Base-by-base conservation (phyloP, 768 basidiomycete species). In the Guyanaporus albipodus region DNA sequence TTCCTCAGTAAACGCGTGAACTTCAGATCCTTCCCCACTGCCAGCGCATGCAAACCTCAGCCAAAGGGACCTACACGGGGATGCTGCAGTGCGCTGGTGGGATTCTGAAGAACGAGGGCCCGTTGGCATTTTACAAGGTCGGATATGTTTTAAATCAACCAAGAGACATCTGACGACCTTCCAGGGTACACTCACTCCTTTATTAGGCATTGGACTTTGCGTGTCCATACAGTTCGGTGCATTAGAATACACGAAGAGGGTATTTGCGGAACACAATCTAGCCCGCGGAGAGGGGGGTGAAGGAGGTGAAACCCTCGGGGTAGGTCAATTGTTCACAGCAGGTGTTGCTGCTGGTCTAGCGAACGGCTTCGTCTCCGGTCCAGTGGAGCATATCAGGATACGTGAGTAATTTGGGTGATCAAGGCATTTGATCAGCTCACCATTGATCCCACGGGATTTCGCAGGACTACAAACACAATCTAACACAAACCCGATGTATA, bases 301-400 rank as follows among this genome's bases (percentile, higher is more conserved):
- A 27, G 76, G 76, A n/a, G 86, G 89, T 5, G 75, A 73, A 58
- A 67, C 67, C 10, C 75, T 93, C 11, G 73, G 71, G 32, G 70
- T 71, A 22, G 63, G 66, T 14, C 92, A 98, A 64, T 73, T 95
- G 11, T 78, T 89, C 53, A 58, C 72, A 2, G 76, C 91, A 15
- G 95, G 95, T 53, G 80, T 91, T 4, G 70, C 82, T 29, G 95
- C 94, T 19, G 95, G 95, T 22, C 67, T 96, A 22, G 83, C 90
- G 9, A 98, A 97, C 61, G 86, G 91, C 23, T 74, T 95, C 48
- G 92, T 96, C 29, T 94, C 93, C 1, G 92, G 93, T 1, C 95
- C 94, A 6, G 94, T 98, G 15, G 94, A 98, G 66, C 94, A 97
- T 62, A 93, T 97, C 63, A 89, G 94, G 71, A 98, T 97, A 36